Evolutionary conservation across 257 asterid genomes (phyloP).

Genomic region (Lycium barbarum): DNA sequence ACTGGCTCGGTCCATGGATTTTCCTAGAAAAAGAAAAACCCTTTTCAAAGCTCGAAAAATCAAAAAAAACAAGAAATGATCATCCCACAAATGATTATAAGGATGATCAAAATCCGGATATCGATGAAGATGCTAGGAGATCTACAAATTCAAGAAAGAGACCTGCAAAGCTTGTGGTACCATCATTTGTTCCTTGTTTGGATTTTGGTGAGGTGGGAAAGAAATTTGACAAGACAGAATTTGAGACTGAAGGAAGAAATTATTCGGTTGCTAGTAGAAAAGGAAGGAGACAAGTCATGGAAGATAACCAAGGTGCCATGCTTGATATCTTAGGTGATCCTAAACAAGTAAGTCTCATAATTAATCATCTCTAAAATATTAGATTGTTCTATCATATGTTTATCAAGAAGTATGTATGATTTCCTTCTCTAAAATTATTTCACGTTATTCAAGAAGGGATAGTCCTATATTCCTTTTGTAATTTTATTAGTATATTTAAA

Average conservation of each 20-base stretch:
- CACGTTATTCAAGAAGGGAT: neutral
- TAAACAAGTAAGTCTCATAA: conserved; percentile 47
- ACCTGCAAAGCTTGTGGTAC: conserved; percentile 49
- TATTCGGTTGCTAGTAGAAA: conserved; percentile 52
- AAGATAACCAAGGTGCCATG: conserved; percentile 54
- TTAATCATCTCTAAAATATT: neutral
- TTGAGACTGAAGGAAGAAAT: conserved; percentile 44
- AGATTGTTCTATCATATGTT: neutral
- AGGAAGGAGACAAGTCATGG: conserved; percentile 59
- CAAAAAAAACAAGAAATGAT: neutral
- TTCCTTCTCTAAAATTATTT: neutral
- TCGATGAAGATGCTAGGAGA: conserved; percentile 24
- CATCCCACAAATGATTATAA: neutral
- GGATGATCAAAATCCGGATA: neutral
- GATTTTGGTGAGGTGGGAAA: conserved; percentile 38
- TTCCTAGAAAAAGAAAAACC: neutral
- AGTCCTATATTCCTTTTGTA: neutral
- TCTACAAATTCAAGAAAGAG: conserved; percentile 41
- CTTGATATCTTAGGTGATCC: conserved; percentile 53
- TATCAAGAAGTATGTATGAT: neutral
- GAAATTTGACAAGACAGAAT: conserved; percentile 41
- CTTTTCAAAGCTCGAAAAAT: neutral
- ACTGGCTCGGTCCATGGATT: conserved; percentile 21
- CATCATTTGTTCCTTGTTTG: conserved; percentile 32
- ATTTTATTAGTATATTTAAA: neutral